phyloP scores from a whole-genome alignment of 1,284 basidiomycete species.

The Trichosporon asahii region DNA sequence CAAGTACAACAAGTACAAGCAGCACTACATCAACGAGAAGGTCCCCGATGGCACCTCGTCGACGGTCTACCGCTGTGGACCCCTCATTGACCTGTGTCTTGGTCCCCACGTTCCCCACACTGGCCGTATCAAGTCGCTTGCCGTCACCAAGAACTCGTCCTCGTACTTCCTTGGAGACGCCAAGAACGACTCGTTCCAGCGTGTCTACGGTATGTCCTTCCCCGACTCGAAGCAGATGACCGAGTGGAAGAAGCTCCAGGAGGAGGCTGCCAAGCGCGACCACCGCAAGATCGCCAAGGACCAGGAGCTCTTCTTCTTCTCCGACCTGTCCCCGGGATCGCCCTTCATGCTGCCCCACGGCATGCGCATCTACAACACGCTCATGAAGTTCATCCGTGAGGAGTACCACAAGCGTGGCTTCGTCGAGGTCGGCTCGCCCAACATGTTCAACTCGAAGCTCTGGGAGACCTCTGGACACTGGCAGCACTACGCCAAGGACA shows the following conservation, averaged over 20 bases:
- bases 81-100: slow-evolving; percentile 96
- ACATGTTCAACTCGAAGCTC: slow-evolving; percentile 94
- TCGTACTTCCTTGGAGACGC: slow-evolving; percentile 97
- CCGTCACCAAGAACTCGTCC: slow-evolving; percentile 95
- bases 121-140: slow-evolving; percentile 93
- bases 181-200: slow-evolving; percentile 91
- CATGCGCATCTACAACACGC: slow-evolving; percentile 92
- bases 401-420: slow-evolving; percentile 57
- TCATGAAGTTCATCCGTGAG: slow-evolving; percentile 85
- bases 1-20: slow-evolving; percentile 99
- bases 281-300: slow-evolving; percentile 95
- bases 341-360: slow-evolving; percentile 98
- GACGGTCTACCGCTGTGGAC: slow-evolving; percentile 97
- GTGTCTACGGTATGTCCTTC: slow-evolving; percentile 98
- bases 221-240: slow-evolving; percentile 93
- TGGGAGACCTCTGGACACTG: slow-evolving; percentile 99
- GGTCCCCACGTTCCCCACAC: slow-evolving; percentile 98
- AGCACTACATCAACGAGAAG: slow-evolving; percentile 91
- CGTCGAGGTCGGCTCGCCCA: slow-evolving; percentile 83
- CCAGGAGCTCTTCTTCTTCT: slow-evolving; percentile 98
- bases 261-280: slow-evolving; percentile 95
- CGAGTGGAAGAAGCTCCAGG: slow-evolving; percentile 95
- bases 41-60: slow-evolving; percentile 95
- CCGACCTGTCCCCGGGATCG: slow-evolving; percentile 89
- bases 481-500: slow-evolving; percentile 96